Evolutionary conservation across 306 rosid genomes (phyloP), one percentile per base, ranked within the genome.

Genomic region (Prunus dulcis): DNA sequence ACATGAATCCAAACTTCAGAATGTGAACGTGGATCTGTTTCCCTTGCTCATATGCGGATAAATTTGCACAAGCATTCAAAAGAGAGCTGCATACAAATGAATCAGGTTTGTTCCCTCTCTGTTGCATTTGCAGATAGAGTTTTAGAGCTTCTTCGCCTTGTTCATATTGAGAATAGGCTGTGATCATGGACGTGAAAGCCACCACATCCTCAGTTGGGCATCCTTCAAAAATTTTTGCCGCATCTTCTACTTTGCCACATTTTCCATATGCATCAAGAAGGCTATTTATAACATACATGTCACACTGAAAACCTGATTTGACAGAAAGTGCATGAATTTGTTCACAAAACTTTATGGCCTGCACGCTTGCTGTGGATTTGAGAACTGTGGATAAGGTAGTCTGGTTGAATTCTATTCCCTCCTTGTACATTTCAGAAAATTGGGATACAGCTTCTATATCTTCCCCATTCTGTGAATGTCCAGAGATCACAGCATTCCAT

Each of bases 41-140:
- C 64, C 97, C 98, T 81, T 90, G 96, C 73, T 90, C 97, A 69
- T 90, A 90, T 11, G 97, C 96, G 1, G 97, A 92, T 47, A 94
- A 79, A 81, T 86, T 89, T 25, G 97, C 93, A 79, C 95, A 92
- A 41, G 96, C 96, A 82, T 94, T 89, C 64, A 94, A 83, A 78
- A 94, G 96, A 67, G 97, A 91, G 79, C 98, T 94, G 85, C 90
- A 94, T 65, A 90, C 86, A 78, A 88, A 91, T 17, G 97, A 69
- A 80, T 94, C 97, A 0, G 95, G 86, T 75, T 83, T 83, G 75
- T 87, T 79, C n/a, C 79, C 84, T 57, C 67, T 76, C 65, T 76
- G 74, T 72, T 80, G 89, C 98, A 94, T 88, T 66, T 72, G 85
- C 84, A 84, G 80, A 85, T 90, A 94, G 58, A 91, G 88, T 89